Evolutionary conservation across 306 rosid species (phyloP), one percentile per base, ranked within the genome.

Genomic region (Pyrus betulifolia): DNA sequence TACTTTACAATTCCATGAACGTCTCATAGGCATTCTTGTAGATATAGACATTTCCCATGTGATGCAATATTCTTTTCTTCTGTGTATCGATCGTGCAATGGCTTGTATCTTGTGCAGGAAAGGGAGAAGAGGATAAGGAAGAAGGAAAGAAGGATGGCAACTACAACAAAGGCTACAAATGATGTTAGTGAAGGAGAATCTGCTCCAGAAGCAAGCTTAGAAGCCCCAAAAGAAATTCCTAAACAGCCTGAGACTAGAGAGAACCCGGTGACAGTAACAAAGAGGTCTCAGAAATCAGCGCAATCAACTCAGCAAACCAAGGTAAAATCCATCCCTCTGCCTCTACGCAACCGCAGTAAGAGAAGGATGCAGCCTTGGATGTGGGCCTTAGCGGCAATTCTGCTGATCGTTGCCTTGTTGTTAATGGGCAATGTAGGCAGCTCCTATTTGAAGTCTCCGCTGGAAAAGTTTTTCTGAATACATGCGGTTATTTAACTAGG

Each of bases 321-420:
- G 87, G 77, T 83, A 54, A 93, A 88, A 74, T 54, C 95, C 17
- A 73, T 89, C 15, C 96, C 98, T 22, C 85, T 65, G 57, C 87
- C 95, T 73, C 84, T 91, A 33, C 91, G 96, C 71, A 93, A 85
- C 87, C 85, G 96, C 22, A 84, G 86, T 22, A 93, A 85, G 85
- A 93, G 87, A 63, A 88, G 85, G 81, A 81, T 91, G 83, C 96
- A 93, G 58, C 79, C 93, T 67, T 93, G 91, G 96, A 88, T 93
- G 93, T 93, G 96, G 96, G 82, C 57, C 49, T 31, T 82, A 40
- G 75, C 87, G 65, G 52, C 85, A 2, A 12, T 80, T 44, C 44
- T 86, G 66, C 77, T 70, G 70, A 80, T 69, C 49, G 77, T 82
- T 68, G 91, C 82, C 78, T 81, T 85, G 77, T n/a, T n/a, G n/a